Evolutionary conservation across 176 grass and related monocot species (phyloP), one percentile per base, ranked within the genome.

Genomic region (Eleusine coracana): DNA sequence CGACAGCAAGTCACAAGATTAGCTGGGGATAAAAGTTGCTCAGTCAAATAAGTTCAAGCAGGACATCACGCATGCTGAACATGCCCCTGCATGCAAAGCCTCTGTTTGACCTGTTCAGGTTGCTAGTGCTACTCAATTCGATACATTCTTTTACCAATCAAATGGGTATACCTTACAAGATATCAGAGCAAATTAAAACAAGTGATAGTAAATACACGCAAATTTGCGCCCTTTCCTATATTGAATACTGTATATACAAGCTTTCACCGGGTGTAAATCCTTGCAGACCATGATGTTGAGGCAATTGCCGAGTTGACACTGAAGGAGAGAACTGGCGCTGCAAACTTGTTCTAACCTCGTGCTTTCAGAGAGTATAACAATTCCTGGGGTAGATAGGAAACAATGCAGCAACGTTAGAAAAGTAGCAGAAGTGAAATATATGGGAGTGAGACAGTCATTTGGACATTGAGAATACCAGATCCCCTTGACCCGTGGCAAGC

Each of bases 291-390:
- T 62, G 51, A 9, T 62, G 12, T 1, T 58, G 6, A 54, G 1
- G 40, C 34, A n/a, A 74, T 29, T 13, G 62, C 68, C 17, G 45
- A 42, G 25, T 49, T 51, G 59, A 78, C 13, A 34, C 16, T 54
- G 54, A 71, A 63, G 55, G 34, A 71, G 39, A 52, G 49, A 52
- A 72, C 56, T 17, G 64, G 68, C 73, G 73, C 31, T 16, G 34
- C 16, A 13, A 6, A 69, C 27, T 36, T 15, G 73, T 28, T 58
- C 69, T 89, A 87, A 5, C 36, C 74, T 28, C 70, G 50, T 21
- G 84, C 13, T n/a, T 87, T 90, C 64, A 90, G 25, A 51, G 80
- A 75, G n/a, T 90, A 90, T 10, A 90, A 34, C 70, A 90, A 72
- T 79, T 90, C 88, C 88, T 90, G 75, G 9, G 55, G 51, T 37